Evolutionary conservation across 345 rosid species (phyloP).

Genomic region (Zanthoxylum bungeanum): DNA sequence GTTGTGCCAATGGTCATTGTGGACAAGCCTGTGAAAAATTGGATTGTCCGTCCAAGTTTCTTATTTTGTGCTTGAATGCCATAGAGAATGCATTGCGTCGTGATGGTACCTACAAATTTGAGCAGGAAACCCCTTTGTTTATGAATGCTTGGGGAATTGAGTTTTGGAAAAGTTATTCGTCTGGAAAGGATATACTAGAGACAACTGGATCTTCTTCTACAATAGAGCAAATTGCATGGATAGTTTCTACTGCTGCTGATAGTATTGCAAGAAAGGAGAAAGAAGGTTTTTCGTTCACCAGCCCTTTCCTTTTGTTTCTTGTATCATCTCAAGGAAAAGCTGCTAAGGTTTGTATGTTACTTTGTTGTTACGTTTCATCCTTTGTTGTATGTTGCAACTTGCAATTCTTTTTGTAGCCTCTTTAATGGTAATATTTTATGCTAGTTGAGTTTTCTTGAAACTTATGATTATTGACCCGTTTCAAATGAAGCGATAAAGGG

Average conservation of each 20-base stretch:
- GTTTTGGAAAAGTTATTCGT: constrained; percentile 61
- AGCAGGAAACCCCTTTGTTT: constrained; percentile 44
- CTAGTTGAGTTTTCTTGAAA: not conserved
- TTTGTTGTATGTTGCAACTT: not conserved
- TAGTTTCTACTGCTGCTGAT: constrained; percentile 73
- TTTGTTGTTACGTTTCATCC: not conserved
- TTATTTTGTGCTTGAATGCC: constrained; percentile 50
- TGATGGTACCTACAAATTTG: constrained; percentile 27
- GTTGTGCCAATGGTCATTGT: constrained; percentile 13
- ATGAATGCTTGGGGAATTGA: constrained; percentile 75
- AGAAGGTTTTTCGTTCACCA: constrained; percentile 38
- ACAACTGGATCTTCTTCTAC: constrained; percentile 56
- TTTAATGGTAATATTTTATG: not conserved
- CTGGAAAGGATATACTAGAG: constrained; percentile 61
- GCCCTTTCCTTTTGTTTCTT: constrained; percentile 75
- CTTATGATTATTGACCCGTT: not conserved
- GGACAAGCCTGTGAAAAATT: constrained; percentile 24
- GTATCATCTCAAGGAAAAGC: constrained; percentile 86
- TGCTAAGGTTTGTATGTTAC: constrained; percentile 42
- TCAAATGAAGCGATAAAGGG: not conserved
- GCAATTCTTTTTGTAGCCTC: not conserved
- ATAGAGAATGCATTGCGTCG: constrained; percentile 47
- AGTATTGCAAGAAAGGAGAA: constrained; percentile 66
- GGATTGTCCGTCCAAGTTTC: constrained; percentile 56
- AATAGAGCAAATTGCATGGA: constrained; percentile 76